Evolutionary conservation across 2,329 filamentous ascomycete genomes (phyloP).

Genomic region (Oidium heveae): DNA sequence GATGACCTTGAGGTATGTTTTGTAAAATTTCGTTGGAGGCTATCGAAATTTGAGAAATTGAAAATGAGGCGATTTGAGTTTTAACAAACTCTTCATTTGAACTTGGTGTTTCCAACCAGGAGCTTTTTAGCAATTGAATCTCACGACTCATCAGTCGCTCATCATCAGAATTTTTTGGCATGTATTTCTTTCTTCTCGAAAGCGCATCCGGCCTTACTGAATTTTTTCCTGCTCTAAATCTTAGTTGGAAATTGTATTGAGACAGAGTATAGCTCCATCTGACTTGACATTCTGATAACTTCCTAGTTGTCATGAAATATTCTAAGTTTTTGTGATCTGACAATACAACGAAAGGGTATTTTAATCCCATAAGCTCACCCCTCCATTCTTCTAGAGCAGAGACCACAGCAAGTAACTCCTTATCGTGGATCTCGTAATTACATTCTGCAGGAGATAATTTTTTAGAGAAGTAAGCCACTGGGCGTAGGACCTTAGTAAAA

Average conservation of each 20-base stretch:
- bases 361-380: background rate
- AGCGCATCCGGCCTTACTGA: background rate
- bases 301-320: too few relatives aligned
- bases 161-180: background rate
- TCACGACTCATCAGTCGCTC: background rate
- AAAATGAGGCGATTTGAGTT: too few relatives aligned
- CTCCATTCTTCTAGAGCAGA: background rate
- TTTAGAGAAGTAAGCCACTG: too few relatives aligned
- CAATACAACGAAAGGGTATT: background rate
- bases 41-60: background rate
- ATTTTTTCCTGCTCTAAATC: too few relatives aligned
- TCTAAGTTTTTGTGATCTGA: too few relatives aligned
- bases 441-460: too few relatives aligned
- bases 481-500: too few relatives aligned
- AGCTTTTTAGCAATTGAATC: background rate
- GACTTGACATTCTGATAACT: background rate
- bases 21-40: background rate
- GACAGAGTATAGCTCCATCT: background rate
- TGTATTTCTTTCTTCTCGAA: background rate
- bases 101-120: background rate
- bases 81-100: background rate
- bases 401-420: background rate
- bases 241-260: background rate
- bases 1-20: background rate
- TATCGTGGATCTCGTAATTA: background rate